These are phyloP conservation scores for Hypoxylon subgilvum DNA, from an alignment of 495 filamentous ascomycete species.

Conservation along the genomic window DNA sequence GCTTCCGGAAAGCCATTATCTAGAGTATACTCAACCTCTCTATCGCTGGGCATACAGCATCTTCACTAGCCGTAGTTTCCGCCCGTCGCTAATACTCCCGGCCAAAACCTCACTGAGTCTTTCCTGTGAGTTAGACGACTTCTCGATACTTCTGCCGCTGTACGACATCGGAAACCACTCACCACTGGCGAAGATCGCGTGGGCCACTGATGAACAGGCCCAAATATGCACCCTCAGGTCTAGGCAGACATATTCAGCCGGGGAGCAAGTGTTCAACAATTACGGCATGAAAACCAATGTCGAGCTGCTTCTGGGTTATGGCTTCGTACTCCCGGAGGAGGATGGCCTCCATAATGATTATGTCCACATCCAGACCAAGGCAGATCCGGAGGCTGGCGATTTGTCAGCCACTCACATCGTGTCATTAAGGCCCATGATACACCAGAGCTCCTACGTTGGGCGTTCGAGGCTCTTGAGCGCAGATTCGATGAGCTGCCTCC, in stretches of 20 bases:
- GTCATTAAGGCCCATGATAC: slow-evolving; percentile 45
- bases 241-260: slow-evolving; percentile 26
- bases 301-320: slow-evolving; percentile 61
- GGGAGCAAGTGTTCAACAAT: slow-evolving; percentile 58
- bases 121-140: slow-evolving; percentile 50
- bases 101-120: slow-evolving; percentile 22
- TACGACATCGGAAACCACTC: slow-evolving; percentile 62
- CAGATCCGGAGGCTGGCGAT: slow-evolving; percentile 33
- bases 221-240: slow-evolving; percentile 30
- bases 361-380: slow-evolving; percentile 52
- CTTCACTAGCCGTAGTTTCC: slow-evolving; percentile 61
- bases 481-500: slow-evolving; percentile 36
- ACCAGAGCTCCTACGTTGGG: slow-evolving; percentile 46
- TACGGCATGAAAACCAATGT: slow-evolving; percentile 61
- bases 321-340: slow-evolving; percentile 53
- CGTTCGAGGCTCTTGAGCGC: slow-evolving; percentile 35
- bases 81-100: slow-evolving; percentile 53
- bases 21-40: slow-evolving; percentile 49
- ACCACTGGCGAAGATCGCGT: slow-evolving; percentile 48
- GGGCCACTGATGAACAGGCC: slow-evolving; percentile 41
- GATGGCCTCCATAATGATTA: slow-evolving; percentile 56
- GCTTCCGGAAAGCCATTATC: slow-evolving; percentile 43
- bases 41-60: slow-evolving; percentile 64
- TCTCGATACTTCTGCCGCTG: slow-evolving; percentile 59
- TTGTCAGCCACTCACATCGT: slow-evolving; percentile 44